Conservation (phyloP, 192 early-diverging fungal genomes). For the Lunasporangiospora selenospora region DNA sequence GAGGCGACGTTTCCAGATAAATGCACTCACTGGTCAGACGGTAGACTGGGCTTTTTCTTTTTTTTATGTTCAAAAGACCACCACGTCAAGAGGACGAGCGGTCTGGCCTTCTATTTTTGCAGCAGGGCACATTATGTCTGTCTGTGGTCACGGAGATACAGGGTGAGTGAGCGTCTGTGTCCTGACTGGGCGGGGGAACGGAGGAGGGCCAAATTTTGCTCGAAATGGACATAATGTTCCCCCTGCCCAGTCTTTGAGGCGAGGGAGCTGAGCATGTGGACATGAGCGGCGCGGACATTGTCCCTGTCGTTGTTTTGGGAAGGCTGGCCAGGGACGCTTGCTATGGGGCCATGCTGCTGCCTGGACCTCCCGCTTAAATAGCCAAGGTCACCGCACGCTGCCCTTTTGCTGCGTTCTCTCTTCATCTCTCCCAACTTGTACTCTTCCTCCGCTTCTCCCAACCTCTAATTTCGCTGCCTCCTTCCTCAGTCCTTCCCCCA, state of each 20-base stretch:
- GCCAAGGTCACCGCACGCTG: too few relatives aligned
- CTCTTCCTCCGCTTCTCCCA: neutral
- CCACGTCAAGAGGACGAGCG: constrained; percentile 1
- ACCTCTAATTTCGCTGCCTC: neutral
- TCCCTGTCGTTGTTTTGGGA: too few relatives aligned
- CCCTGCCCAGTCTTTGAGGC: too few relatives aligned
- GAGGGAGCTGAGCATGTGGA: too few relatives aligned
- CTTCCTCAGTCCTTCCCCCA: constrained; percentile 5
- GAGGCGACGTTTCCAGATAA: too few relatives aligned
- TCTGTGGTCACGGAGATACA: neutral
- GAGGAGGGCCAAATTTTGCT: neutral
- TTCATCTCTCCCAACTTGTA: too few relatives aligned
- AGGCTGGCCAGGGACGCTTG: too few relatives aligned
- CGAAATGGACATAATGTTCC: neutral
- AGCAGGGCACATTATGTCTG: neutral
- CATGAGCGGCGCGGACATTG: too few relatives aligned
- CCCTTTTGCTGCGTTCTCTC: too few relatives aligned
- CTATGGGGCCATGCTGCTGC: too few relatives aligned
- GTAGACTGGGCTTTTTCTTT: constrained; percentile 6
- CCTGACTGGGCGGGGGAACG: neutral
- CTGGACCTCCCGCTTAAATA: too few relatives aligned
- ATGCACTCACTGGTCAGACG: too few relatives aligned
- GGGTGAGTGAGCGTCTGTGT: neutral
- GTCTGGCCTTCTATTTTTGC: neutral
- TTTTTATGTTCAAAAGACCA: neutral